phyloP scores from a whole-genome alignment of 441 rosid species.

The Pelargonium cotyledonis region DNA sequence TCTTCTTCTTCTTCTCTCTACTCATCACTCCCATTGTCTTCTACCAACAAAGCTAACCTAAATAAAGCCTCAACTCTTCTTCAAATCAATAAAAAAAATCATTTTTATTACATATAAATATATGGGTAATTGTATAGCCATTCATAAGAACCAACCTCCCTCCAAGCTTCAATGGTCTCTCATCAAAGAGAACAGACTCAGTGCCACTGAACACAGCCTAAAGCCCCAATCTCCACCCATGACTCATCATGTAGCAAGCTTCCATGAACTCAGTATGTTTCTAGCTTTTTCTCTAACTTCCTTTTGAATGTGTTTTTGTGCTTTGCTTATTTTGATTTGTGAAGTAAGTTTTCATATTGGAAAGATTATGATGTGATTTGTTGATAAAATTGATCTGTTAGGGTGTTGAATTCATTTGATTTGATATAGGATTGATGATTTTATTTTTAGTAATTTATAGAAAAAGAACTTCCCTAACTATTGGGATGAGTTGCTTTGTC shows the following conservation, averaged over 20 bases:
- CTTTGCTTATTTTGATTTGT: background rate
- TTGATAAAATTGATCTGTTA: background rate
- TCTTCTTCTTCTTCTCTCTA: conserved; percentile 14
- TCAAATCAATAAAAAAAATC: background rate
- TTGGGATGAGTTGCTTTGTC: no score
- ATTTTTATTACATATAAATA: background rate
- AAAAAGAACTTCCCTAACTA: no score
- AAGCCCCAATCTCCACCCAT: conserved; percentile 18
- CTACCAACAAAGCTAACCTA: background rate
- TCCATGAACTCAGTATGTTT: conserved; percentile 32
- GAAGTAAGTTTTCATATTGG: no score
- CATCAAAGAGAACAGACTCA: conserved; percentile 17
- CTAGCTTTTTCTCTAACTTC: conserved; percentile 7
- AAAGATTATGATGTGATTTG: background rate
- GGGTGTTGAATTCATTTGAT: background rate
- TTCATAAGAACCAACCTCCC: conserved; percentile 21
- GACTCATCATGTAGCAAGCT: conserved; percentile 17
- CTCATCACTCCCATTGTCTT: conserved; percentile 1
- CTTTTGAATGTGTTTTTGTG: background rate
- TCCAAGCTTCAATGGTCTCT: conserved; percentile 24
- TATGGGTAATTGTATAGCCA: conserved; percentile 43
- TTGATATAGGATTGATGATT: no score
- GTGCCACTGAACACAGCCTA: conserved; percentile 15
- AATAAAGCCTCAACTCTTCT: background rate
- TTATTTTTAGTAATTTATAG: no score